phyloP scores from a whole-genome alignment of 345 rosid species.

The Brassica incana region DNA sequence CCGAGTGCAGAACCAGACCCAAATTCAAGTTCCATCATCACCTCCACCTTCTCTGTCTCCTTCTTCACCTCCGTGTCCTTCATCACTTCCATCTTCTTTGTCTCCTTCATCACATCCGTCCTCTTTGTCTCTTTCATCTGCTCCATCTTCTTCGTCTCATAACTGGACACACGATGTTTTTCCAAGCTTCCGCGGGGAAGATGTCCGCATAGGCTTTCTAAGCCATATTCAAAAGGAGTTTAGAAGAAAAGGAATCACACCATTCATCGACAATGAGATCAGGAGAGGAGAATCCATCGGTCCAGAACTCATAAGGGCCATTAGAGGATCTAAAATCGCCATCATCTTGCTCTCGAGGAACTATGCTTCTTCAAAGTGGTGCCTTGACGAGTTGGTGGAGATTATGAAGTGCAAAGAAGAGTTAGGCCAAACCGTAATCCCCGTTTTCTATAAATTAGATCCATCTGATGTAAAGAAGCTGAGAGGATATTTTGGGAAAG shows the following conservation, averaged over 20 bases:
- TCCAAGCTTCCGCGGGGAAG: not conserved
- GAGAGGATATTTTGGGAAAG: not conserved
- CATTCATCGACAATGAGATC: not conserved
- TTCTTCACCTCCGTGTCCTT: not conserved
- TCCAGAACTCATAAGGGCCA: not conserved
- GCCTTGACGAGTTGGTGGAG: conserved; percentile 11
- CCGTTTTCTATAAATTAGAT: conserved; percentile 3
- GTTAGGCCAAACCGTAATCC: not conserved
- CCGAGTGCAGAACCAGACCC: not conserved
- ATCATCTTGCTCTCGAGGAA: conserved; percentile 12
- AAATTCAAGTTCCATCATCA: not conserved
- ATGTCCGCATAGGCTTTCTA: not conserved
- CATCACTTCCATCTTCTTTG: not conserved
- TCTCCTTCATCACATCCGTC: not conserved
- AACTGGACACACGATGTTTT: not conserved
- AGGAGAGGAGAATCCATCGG: not conserved
- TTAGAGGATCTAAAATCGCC: conserved; percentile 18
- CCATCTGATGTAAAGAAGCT: conserved; percentile 7
- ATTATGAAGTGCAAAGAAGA: conserved; percentile 4
- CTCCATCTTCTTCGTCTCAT: not conserved
- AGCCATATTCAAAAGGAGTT: not conserved
- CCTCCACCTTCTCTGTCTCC: not conserved
- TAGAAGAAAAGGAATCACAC: not conserved
- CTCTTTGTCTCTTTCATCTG: not conserved
- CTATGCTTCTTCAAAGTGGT: conserved; percentile 5